These are phyloP conservation scores for Colletotrichum siamense DNA, from an alignment of 2,329 filamentous ascomycete species.

Conservation along the genomic window DNA sequence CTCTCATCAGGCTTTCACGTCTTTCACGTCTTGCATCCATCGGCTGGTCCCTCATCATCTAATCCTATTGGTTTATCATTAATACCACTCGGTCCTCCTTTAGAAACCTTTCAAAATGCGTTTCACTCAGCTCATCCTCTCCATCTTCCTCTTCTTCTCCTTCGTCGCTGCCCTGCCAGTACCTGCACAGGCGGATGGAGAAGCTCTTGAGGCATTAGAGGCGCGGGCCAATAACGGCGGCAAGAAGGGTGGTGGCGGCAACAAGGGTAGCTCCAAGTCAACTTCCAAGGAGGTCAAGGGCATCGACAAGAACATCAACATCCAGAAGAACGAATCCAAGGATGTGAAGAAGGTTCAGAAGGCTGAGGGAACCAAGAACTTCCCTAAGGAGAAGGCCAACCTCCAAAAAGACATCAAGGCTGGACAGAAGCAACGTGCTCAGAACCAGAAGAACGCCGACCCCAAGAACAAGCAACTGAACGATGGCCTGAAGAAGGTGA, in stretches of 20 bases:
- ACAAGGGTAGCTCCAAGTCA: neutral
- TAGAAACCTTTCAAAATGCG: neutral
- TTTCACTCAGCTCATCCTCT: neutral
- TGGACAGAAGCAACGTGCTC: neutral
- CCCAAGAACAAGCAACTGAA: neutral
- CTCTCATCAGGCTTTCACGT: neutral
- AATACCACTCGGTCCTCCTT: neutral
- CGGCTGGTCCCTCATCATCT: neutral
- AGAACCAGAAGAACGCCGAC: constrained; percentile 7
- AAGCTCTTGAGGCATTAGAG: neutral
- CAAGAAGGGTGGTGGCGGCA: neutral
- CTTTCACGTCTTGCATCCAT: neutral
- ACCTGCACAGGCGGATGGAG: neutral
- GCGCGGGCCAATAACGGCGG: neutral
- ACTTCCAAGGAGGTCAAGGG: neutral
- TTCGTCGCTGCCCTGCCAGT: neutral
- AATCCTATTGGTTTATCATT: neutral
- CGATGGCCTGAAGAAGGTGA: constrained; percentile 3
- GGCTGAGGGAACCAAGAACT: neutral
- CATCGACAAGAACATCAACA: constrained; percentile 4
- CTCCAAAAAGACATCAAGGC: neutral
- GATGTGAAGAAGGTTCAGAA: neutral
- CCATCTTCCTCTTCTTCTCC: constrained; percentile 1
- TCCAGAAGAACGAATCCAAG: constrained; percentile 3
- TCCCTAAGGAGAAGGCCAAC: neutral